Conservation (phyloP, 2,329 filamentous ascomycete species). For the Aspergillus sp. region DNA sequence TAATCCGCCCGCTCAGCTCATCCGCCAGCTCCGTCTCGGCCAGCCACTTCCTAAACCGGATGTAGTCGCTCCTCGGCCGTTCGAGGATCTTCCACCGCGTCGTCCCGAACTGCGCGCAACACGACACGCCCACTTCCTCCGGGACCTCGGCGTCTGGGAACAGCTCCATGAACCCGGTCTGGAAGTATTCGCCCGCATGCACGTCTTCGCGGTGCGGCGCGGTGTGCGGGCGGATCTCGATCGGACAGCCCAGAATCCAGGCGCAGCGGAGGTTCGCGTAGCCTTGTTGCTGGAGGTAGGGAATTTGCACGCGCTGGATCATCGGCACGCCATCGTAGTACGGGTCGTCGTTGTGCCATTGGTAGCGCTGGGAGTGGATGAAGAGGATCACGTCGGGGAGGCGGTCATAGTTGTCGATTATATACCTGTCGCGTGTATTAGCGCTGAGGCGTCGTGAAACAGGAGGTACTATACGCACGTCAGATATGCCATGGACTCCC, state of each 20-base stretch:
- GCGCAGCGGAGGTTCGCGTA: constrained; percentile 48
- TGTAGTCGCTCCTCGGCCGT: constrained; percentile 40
- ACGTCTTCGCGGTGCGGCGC: constrained; percentile 35
- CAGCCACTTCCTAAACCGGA: constrained; percentile 42
- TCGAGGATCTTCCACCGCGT: constrained; percentile 39
- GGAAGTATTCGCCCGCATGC: constrained; percentile 42
- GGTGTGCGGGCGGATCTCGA: constrained; percentile 40
- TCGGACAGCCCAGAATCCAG: constrained; percentile 44
- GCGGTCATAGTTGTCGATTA: constrained; percentile 34
- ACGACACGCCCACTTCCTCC: constrained; percentile 39
- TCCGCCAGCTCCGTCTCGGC: constrained; percentile 39
- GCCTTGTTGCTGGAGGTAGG: constrained; percentile 40
- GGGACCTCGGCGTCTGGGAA: constrained; percentile 37
- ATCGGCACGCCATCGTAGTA: constrained; percentile 43
- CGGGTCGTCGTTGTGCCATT: constrained; percentile 44
- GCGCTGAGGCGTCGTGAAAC: no score
- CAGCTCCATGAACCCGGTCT: constrained; percentile 40
- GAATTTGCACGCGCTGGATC: constrained; percentile 40
- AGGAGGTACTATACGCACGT: no score
- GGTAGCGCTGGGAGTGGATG: constrained; percentile 31
- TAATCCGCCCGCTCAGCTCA: constrained; percentile 42
- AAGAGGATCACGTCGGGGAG: constrained; percentile 35
- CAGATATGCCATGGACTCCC: constrained; percentile 37
- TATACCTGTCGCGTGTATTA: constrained; percentile 27
- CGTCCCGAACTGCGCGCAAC: constrained; percentile 49